Base-by-base conservation (phyloP, 2,329 filamentous ascomycete species). In the Fusarium sacchari region DNA sequence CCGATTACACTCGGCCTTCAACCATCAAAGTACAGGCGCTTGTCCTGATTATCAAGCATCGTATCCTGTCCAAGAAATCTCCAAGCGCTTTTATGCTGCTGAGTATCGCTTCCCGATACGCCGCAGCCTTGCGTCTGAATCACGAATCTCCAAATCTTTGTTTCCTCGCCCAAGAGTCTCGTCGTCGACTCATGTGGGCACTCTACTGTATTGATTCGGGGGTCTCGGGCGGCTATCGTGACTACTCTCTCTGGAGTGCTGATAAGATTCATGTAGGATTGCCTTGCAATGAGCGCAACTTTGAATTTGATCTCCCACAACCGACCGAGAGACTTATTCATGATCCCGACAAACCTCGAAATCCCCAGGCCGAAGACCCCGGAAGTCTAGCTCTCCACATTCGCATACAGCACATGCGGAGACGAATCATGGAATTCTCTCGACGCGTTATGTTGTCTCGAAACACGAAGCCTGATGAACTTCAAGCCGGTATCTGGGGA, bases 291-390 rank as follows among this genome's bases (percentile, higher is more conserved):
- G 84, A 86, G 70, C 81, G 83, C 63, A 83, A 85, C 40, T 86
- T 86, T 69, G 88, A 90, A 76, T 89, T 89, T 70, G 88, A 89
- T 76, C 83, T 89, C 4, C 86, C 88, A 10, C 88, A 90, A 74
- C 81, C 83, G 9, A 88, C 87, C 13, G 87, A 89, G 67, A 83
- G 83, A 55, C 83, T 89, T n/a, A 81, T 86, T 22, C 84, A 85
- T 2, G 82, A 83, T 11, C 81, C 84, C 4, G 81, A 83, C 22
- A 83, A 75, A n/a, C 77, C 77, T 9, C 80, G 79, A 18, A 83
- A 75, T 17, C 77, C 77, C 6, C 80, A 80, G 13, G 83, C 86
- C 6, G 88, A 89, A 62, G 87, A 88, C 53, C 83, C 88, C 15
- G 88, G 88, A 11, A 89, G 88, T 59, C 77, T 89, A 26, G 88